Percentiles rank a stretch among this genome's conserved stretches.
phyloP scores from a whole-genome alignment of 352 stramenopile species.

The Halophytophthora batemanensis region DNA sequence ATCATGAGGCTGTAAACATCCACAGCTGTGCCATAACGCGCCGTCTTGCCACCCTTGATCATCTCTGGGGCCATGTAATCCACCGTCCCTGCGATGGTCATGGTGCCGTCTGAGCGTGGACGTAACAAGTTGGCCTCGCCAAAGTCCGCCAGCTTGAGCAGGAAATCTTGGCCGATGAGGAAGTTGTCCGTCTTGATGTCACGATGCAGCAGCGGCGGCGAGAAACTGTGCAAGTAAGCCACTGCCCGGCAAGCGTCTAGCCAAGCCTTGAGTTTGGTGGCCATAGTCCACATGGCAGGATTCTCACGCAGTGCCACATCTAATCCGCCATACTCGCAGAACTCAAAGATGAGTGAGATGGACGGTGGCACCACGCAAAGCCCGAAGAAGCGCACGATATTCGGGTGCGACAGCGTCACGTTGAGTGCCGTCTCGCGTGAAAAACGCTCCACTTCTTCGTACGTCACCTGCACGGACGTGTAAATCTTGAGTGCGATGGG shows the following conservation, averaged over 20 bases:
- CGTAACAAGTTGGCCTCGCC: constrained; percentile 81
- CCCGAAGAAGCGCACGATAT: constrained; percentile 80
- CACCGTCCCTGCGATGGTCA: constrained; percentile 84
- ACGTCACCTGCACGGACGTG: constrained; percentile 77
- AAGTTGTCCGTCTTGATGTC: constrained; percentile 90
- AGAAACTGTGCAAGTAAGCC: constrained; percentile 84
- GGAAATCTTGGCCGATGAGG: constrained; percentile 69
- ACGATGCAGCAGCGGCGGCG: constrained; percentile 70
- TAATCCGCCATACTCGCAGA: constrained; percentile 79
- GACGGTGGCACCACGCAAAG: constrained; percentile 80
- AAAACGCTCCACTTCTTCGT: constrained; percentile 79
- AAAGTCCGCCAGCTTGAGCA: constrained; percentile 84
- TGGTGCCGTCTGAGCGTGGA: constrained; percentile 70
- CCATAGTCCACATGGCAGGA: constrained; percentile 55
- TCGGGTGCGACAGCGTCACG: constrained; percentile 78
- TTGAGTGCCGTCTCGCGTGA: constrained; percentile 80
- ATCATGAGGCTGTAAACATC: constrained; percentile 88
- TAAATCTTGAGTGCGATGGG: constrained; percentile 86
- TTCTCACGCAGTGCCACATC: constrained; percentile 52
- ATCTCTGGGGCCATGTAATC: constrained; percentile 88
- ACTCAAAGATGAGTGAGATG: constrained; percentile 86
- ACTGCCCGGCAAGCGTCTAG: constrained; percentile 80
- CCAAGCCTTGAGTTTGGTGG: constrained; percentile 79
- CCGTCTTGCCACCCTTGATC: constrained; percentile 81
- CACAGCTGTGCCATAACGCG: constrained; percentile 69